Evolutionary conservation across 2,329 filamentous ascomycete genomes (phyloP), one percentile per base, ranked within the genome.

Genomic region (Cladorrhinum sp.): DNA sequence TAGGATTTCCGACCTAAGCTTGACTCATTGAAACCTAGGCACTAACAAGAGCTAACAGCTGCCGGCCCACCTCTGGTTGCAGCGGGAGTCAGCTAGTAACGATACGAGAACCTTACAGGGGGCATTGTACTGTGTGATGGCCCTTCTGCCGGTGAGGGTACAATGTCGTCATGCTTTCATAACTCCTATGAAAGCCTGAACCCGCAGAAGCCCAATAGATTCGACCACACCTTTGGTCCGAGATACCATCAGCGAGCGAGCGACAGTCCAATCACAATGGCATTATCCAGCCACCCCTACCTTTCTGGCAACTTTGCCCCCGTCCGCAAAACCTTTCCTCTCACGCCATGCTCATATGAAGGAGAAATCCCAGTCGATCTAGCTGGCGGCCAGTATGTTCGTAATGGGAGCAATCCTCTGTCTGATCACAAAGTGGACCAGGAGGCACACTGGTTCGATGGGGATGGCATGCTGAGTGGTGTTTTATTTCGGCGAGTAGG

Each of bases 381-480:
- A 45, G 78, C 79, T 8, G 88, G 86, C 1, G 88, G 88, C 12
- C 82, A 91, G 72, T 91, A 91, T 67, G 83, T 91, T 25, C 83
- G 88, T 16, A 91, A 91, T 69, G 88, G 88, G 45, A 85, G 84
- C 25, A 91, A 90, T 67, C 87, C 88, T 5, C 76, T 88, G 7
- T 80, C 80, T 25, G 86, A 89, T 60, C 76, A 82, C 22, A 82
- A 88, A 57, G 71, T 84, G 2, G 81, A 80, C 41, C 79, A 85
- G 64, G 85, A 88, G 68, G 81, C 85, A 8, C 88, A 91, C 69
- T 90, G 87, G 87, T 91, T 91, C 63, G 88, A 91, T 66, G 88
- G 88, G 29, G 87, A 91, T 69, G 88, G 88, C 3, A 91, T 91
- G 88, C 81, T 91, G 10, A 83, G 83, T 27, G 88, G 88, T 1